Conservation (phyloP, 345 rosid genomes). For the Rhodamnia rubescens region DNA sequence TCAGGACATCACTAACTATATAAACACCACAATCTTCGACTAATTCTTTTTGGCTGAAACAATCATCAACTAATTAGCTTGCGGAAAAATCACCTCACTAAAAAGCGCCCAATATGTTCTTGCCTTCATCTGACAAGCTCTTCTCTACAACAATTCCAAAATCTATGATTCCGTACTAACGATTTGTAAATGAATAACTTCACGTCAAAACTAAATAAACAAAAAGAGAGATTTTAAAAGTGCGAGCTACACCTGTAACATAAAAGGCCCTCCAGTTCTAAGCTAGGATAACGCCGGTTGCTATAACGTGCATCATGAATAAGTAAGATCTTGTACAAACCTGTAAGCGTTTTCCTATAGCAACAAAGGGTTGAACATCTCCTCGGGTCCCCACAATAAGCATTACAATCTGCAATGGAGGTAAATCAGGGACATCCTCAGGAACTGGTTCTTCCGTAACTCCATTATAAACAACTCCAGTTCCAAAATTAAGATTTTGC, state of each 20-base stretch:
- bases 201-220: neutral
- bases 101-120: neutral
- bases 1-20: neutral
- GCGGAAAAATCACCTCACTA: neutral
- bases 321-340: conserved; percentile 7
- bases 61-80: neutral
- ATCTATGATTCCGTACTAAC: accelerated
- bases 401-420: conserved; percentile 44
- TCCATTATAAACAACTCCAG: conserved; percentile 11
- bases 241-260: neutral
- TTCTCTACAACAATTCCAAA: neutral
- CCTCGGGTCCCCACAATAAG: conserved; percentile 63
- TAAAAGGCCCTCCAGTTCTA: neutral
- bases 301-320: neutral
- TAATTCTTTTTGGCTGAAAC: neutral
- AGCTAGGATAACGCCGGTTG: neutral
- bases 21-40: neutral
- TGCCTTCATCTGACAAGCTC: neutral
- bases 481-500: conserved; percentile 12
- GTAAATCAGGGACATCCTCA: conserved; percentile 13
- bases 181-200: neutral
- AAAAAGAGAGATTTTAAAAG: neutral
- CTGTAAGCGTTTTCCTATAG: conserved; percentile 56
- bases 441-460: conserved; percentile 12
- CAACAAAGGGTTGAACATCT: conserved; percentile 62